Evolutionary conservation across 2,329 filamentous ascomycete species (phyloP).

Genomic region (Neonectria hederae): DNA sequence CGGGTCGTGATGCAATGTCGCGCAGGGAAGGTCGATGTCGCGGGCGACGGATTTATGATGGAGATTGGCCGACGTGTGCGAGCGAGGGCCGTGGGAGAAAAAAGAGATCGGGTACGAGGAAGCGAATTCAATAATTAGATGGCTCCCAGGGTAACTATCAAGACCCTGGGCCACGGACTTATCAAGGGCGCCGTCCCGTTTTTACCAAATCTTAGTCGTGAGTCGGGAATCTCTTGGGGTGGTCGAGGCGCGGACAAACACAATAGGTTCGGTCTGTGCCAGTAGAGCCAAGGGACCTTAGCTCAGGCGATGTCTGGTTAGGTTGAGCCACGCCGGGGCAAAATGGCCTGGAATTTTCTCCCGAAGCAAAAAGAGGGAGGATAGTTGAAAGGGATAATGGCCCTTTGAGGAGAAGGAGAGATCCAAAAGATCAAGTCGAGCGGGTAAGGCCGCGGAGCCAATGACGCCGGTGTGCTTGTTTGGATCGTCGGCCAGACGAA

Average conservation of each 20-base stretch:
- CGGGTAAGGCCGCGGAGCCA: constrained; percentile 36
- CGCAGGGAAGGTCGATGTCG: constrained; percentile 15
- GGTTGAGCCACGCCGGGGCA: constrained; percentile 14
- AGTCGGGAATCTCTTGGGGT: constrained; percentile 18
- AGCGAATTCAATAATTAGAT: constrained; percentile 27
- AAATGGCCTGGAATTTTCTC: constrained; percentile 19
- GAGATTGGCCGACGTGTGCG: not conserved
- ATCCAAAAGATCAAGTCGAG: constrained; percentile 27
- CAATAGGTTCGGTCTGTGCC: constrained; percentile 20
- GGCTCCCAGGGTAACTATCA: constrained; percentile 30
- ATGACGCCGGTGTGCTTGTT: constrained; percentile 40
- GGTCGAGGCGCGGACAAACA: constrained; percentile 16
- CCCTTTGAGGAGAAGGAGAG: constrained; percentile 20
- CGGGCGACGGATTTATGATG: not conserved
- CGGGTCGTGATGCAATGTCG: constrained; percentile 32
- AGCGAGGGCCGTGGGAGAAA: constrained; percentile 14
- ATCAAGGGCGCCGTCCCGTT: constrained; percentile 26
- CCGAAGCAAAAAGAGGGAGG: constrained; percentile 6
- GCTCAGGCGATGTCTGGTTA: constrained; percentile 21
- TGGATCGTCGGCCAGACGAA: constrained; percentile 40
- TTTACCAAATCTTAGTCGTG: constrained; percentile 32
- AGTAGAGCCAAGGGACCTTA: constrained; percentile 28
- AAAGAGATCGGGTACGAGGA: constrained; percentile 24
- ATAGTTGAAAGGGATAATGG: constrained; percentile 20
- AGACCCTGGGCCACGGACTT: constrained; percentile 26